phyloP scores from a whole-genome alignment of 805 yeast species.

The Yarrowia sp. region DNA sequence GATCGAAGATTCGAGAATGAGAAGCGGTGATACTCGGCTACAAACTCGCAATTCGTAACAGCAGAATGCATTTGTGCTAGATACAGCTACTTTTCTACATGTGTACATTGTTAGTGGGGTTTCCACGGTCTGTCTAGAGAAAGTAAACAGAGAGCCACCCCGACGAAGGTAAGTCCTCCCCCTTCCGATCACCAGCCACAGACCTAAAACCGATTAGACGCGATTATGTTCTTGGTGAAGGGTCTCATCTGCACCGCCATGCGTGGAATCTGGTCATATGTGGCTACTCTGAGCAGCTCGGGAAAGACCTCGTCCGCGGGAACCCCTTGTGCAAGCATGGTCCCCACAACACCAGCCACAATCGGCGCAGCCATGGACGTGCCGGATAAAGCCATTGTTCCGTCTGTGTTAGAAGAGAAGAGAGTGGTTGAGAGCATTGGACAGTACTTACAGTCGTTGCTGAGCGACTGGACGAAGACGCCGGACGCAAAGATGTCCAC shows the following conservation, averaged over 20 bases:
- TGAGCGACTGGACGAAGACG: slow-evolving; percentile 38
- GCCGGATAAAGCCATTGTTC: slow-evolving; percentile 28
- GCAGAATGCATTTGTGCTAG: neutral
- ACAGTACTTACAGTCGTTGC: slow-evolving; percentile 6
- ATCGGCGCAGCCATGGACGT: slow-evolving; percentile 27
- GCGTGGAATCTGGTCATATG: slow-evolving; percentile 24
- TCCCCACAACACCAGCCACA: slow-evolving; percentile 25
- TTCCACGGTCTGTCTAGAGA: too few relatives aligned
- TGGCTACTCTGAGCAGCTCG: slow-evolving; percentile 13
- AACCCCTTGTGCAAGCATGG: slow-evolving; percentile 12
- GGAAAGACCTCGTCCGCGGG: slow-evolving; percentile 19
- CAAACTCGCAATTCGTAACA: too few relatives aligned
- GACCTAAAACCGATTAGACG: slow-evolving; percentile 24
- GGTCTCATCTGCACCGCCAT: slow-evolving; percentile 25
- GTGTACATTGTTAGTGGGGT: too few relatives aligned
- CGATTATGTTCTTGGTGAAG: slow-evolving; percentile 14
- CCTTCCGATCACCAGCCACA: slow-evolving; percentile 23
- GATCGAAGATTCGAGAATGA: neutral
- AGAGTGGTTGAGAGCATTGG: too few relatives aligned
- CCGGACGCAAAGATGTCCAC: slow-evolving; percentile 88
- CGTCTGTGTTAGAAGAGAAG: slow-evolving; percentile 27
- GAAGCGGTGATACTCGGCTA: too few relatives aligned
- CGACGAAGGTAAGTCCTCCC: neutral
- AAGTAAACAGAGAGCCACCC: neutral
- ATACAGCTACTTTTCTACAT: neutral